These are phyloP conservation scores for Fusarium nematophilum DNA, from an alignment of 2,329 filamentous ascomycete genomes.

Conservation along the genomic window DNA sequence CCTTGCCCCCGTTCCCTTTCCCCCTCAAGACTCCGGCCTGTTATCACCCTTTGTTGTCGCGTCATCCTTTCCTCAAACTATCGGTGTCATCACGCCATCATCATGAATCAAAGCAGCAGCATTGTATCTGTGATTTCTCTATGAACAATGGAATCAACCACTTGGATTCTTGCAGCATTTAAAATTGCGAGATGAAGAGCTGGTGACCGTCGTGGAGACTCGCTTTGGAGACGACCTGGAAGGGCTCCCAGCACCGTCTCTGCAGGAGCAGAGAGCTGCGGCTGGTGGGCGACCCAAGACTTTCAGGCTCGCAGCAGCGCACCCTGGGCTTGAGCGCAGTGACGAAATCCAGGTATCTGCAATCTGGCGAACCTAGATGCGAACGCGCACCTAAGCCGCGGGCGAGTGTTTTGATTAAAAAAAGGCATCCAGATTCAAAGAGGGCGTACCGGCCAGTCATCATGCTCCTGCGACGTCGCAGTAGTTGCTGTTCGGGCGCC, in stretches of 20 bases:
- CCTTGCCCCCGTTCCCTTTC: constrained; percentile 37
- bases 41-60: constrained; percentile 36
- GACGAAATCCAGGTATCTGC: constrained; percentile 40
- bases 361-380: constrained; percentile 37
- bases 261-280: constrained; percentile 34
- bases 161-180: constrained; percentile 42
- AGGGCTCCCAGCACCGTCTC: constrained; percentile 36
- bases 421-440: constrained; percentile 38
- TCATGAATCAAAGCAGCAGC: constrained; percentile 42
- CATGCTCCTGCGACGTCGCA: constrained; percentile 33
- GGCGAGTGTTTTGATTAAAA: constrained; percentile 41
- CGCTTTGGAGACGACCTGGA: constrained; percentile 32
- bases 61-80: constrained; percentile 29
- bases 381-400: constrained; percentile 34
- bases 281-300: constrained; percentile 34
- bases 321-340: constrained; percentile 12
- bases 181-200: constrained; percentile 44
- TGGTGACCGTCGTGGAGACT: constrained; percentile 40
- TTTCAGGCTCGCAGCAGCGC: constrained; percentile 10
- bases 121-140: constrained; percentile 47
- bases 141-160: constrained; percentile 43
- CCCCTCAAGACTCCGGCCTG: constrained; percentile 28
- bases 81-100: constrained; percentile 26
- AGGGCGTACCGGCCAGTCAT: constrained; percentile 32
- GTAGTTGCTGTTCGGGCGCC: constrained; percentile 25